These are phyloP conservation scores for Themeda triandra DNA, from an alignment of 176 grass and related monocot species.

Conservation along the genomic window DNA sequence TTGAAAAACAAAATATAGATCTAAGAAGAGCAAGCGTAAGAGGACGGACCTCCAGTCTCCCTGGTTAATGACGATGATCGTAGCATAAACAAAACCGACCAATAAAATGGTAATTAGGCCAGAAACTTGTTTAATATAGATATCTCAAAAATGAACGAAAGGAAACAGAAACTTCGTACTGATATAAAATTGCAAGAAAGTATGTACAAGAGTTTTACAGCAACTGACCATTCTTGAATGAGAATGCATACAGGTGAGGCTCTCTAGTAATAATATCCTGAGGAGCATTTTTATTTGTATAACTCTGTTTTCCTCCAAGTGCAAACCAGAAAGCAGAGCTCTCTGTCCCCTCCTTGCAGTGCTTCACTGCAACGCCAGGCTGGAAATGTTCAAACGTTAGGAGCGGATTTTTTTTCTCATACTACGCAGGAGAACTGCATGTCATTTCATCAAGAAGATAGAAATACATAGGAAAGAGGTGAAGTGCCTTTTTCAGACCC, in stretches of 20 bases:
- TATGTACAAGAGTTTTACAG: background rate
- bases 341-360: conserved; percentile 93
- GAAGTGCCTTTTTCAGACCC: background rate
- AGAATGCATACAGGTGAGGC: conserved; percentile 85
- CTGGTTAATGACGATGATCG: conserved; percentile 47
- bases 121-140: too few species aligned
- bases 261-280: conserved; percentile 77
- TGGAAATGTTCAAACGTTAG: conserved; percentile 45
- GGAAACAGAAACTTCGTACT: background rate
- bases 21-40: conserved; percentile 10
- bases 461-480: background rate
- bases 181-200: background rate
- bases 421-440: background rate
- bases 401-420: background rate
- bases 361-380: conserved; percentile 73
- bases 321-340: conserved; percentile 99
- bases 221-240: conserved; percentile 80
- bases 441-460: background rate
- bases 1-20: conserved; percentile 13
- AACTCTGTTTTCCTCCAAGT: conserved; percentile 92
- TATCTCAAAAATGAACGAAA: too few species aligned
- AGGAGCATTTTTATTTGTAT: conserved; percentile 53
- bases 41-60: conserved; percentile 67
- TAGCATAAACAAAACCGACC: conserved; percentile 36
- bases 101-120: conserved; percentile 33